These are phyloP conservation scores for Erodium moschatum DNA, from an alignment of 441 rosid genomes.

Conservation along the genomic window DNA sequence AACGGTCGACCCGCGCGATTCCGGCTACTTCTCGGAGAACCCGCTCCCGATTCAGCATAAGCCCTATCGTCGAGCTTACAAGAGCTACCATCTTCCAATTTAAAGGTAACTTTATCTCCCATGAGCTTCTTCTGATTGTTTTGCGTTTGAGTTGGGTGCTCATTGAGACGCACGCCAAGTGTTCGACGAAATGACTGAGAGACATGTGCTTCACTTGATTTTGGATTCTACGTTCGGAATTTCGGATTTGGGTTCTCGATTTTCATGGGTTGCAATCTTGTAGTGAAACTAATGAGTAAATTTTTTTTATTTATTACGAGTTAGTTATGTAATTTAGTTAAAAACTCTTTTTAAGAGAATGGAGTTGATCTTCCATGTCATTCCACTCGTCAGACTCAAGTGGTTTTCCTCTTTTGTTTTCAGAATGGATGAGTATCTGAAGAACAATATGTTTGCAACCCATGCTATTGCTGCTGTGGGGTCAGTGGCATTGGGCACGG, in stretches of 20 bases:
- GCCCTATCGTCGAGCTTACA: background rate
- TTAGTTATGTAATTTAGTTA: background rate
- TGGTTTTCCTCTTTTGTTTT: background rate
- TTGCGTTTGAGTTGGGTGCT: background rate
- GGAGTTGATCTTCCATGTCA: background rate
- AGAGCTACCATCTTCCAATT: background rate
- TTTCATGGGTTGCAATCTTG: background rate
- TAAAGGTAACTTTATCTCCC: background rate
- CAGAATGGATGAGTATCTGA: constrained; percentile 28
- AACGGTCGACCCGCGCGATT: background rate
- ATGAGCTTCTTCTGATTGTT: background rate
- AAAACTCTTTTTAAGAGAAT: background rate
- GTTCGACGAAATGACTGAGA: background rate
- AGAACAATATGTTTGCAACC: constrained; percentile 57
- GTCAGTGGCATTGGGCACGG: constrained; percentile 56
- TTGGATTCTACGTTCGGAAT: background rate
- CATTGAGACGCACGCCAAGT: background rate
- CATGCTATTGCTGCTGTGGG: constrained; percentile 67
- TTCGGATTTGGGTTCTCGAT: background rate
- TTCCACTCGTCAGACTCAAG: background rate
- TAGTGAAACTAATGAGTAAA: background rate
- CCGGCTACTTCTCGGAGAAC: background rate
- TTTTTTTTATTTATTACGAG: background rate
- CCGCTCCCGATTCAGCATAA: background rate
- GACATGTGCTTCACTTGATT: background rate